Evolutionary conservation across 148 eudicot species (phyloP), one percentile per base, ranked within the genome.

Genomic region (Chenopodium berlandieri): DNA sequence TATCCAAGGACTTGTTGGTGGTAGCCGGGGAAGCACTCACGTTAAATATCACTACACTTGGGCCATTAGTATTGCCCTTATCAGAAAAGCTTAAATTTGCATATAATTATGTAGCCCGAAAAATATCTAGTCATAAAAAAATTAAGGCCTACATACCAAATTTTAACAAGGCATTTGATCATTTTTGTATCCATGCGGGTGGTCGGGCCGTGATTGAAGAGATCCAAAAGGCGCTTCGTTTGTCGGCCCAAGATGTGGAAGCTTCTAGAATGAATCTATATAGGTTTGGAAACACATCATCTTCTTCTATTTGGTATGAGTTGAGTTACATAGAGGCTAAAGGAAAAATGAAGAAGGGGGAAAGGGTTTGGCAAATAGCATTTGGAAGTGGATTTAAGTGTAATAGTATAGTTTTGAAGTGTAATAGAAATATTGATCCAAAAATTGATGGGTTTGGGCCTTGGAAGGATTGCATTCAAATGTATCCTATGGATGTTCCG

Each of bases 161-260:
- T 1, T 84, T 86, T 71, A 65, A 82, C 19, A 58, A 75, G 30
- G 83, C 78, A 19, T 86, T 86, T 50, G 85, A 86, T n/a, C 89
- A 87, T 74, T 78, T 84, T 80, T 84, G 86, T n/a, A 72, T 84
- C 27, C 89, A 84, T 52, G 86, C 84, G 0, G 86, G 86, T 7
- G 88, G 88, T n/a, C 75, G 83, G 34, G 91, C 91, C 4, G 86
- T 89, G 69, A 89, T 89, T 11, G 88, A 89, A 22, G 91, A 86
- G 84, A 67, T 86, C 32, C 86, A 86, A 80, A 89, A 77, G 79
- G 82, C 73, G 34, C 88, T 89, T 7, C 65, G 70, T 60, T 83
- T 86, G 10, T 75, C 91, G 64, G 80, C 58, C 10, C 76, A 81
- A 30, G 88, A 89, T 46, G 86, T 86, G 67, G 91, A 89, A 75